Conservation (phyloP, 495 filamentous ascomycete species). For the Penicillium turbatum region DNA sequence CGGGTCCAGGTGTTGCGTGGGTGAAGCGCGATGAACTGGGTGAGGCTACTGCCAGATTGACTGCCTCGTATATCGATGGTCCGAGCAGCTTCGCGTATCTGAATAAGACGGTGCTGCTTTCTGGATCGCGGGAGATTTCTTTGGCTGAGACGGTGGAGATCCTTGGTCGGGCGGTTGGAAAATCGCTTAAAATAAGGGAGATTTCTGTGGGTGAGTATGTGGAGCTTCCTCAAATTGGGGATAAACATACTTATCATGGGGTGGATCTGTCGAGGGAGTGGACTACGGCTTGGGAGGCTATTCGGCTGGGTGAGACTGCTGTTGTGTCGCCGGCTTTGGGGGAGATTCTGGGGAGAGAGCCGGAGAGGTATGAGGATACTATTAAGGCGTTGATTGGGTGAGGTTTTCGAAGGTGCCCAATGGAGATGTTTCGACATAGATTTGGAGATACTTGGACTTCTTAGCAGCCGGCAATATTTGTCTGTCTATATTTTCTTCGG, state of each 20-base stretch:
- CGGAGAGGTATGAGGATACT: conserved; percentile 31
- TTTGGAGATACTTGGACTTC: too few relatives aligned
- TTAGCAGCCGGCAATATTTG: too few relatives aligned
- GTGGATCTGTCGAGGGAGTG: conserved; percentile 28
- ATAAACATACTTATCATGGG: conserved; percentile 27
- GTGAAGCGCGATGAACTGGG: conserved; percentile 49
- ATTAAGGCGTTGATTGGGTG: conserved; percentile 17
- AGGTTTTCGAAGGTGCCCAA: neutral
- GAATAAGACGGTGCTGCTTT: conserved; percentile 38
- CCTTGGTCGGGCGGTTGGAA: conserved; percentile 29
- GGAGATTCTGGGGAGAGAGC: conserved; percentile 38
- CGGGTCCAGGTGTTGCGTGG: conserved; percentile 47
- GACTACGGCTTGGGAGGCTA: conserved; percentile 43
- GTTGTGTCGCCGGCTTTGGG: conserved; percentile 28
- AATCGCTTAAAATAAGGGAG: conserved; percentile 26
- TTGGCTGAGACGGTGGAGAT: conserved; percentile 39
- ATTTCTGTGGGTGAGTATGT: conserved; percentile 43
- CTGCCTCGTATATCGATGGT: conserved; percentile 23
- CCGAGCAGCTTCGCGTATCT: conserved; percentile 24
- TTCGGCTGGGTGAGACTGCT: conserved; percentile 39
- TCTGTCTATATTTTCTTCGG: too few relatives aligned
- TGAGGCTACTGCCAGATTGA: conserved; percentile 43
- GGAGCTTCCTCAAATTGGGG: conserved; percentile 27
- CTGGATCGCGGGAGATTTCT: conserved; percentile 35
- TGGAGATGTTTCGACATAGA: too few relatives aligned